A percentile compares a stretch with the other conserved stretches of the same genome.
phyloP scores from a whole-genome alignment of 805 yeast species.

The Blastobotrys parvus region DNA sequence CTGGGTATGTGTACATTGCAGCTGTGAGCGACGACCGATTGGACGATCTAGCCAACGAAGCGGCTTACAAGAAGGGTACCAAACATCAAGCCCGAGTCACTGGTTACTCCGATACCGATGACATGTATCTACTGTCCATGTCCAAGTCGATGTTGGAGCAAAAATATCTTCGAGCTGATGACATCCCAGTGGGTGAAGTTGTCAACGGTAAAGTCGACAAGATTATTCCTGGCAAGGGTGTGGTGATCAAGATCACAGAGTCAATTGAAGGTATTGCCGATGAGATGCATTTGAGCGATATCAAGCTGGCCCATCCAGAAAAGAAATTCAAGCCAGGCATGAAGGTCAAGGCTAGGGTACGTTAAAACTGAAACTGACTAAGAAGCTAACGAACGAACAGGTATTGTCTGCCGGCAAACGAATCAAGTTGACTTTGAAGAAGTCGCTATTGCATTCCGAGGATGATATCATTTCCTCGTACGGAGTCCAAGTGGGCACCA shows the following conservation, averaged over 20 bases:
- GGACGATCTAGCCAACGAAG: conserved; percentile 24
- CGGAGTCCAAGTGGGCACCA: conserved; percentile 45
- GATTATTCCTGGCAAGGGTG: conserved; percentile 55
- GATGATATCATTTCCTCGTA: conserved; percentile 33
- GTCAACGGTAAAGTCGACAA: conserved; percentile 46
- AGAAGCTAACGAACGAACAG: conserved; percentile 28
- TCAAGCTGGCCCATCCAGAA: conserved; percentile 80
- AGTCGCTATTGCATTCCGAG: conserved; percentile 59
- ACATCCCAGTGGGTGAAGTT: conserved; percentile 68
- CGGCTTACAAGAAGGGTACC: conserved; percentile 49
- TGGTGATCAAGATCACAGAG: conserved; percentile 56
- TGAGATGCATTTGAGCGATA: conserved; percentile 71
- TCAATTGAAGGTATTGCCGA: conserved; percentile 65
- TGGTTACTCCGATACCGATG: conserved; percentile 61
- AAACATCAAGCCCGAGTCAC: conserved; percentile 69
- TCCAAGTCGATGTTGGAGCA: conserved; percentile 57
- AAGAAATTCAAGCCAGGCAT: conserved; percentile 82
- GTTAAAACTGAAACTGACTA: too few species aligned
- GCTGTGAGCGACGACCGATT: conserved; percentile 40
- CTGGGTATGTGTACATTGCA: conserved; percentile 76
- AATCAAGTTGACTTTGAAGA: conserved; percentile 66
- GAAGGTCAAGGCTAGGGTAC: conserved; percentile 67
- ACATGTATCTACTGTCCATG: conserved; percentile 56
- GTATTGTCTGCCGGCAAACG: conserved; percentile 28
- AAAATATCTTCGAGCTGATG: conserved; percentile 58